Conservation (phyloP, 139 green algal species). For the Mesotaenium endlicherianum region DNA sequence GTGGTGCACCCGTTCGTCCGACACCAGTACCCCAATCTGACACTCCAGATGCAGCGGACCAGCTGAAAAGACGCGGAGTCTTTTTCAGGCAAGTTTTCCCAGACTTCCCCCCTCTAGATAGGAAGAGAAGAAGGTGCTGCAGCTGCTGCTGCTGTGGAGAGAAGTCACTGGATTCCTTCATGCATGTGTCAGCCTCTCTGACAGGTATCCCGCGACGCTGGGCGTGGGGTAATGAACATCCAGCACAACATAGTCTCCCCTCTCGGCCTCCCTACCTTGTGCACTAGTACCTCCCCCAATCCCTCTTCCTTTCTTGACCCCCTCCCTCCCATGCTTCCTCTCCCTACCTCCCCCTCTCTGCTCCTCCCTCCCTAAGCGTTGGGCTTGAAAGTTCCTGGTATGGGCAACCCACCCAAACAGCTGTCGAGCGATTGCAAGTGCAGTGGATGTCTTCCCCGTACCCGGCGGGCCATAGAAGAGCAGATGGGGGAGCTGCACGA, state of each 20-base stretch:
- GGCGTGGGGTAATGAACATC: too few species aligned
- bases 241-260: too few species aligned
- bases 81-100: too few species aligned
- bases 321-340: neutral
- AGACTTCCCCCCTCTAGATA: too few species aligned
- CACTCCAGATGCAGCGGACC: too few species aligned
- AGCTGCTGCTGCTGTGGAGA: neutral
- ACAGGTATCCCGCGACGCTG: neutral
- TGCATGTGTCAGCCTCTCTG: neutral
- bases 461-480: constrained; percentile 97
- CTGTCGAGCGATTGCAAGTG: constrained; percentile 59
- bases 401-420: constrained; percentile 56
- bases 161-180: neutral
- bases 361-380: neutral
- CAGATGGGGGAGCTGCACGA: constrained; percentile 80
- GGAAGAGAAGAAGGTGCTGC: too few species aligned
- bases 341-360: neutral
- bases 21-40: too few species aligned
- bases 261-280: neutral
- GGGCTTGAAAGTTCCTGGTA: too few species aligned
- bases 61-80: too few species aligned
- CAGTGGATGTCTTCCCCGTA: constrained; percentile 97
- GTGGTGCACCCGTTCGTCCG: too few species aligned
- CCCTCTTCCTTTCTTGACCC: neutral
- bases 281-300: neutral